phyloP scores from a whole-genome alignment of 345 rosid genomes.

The Gossypium mustelinum region DNA sequence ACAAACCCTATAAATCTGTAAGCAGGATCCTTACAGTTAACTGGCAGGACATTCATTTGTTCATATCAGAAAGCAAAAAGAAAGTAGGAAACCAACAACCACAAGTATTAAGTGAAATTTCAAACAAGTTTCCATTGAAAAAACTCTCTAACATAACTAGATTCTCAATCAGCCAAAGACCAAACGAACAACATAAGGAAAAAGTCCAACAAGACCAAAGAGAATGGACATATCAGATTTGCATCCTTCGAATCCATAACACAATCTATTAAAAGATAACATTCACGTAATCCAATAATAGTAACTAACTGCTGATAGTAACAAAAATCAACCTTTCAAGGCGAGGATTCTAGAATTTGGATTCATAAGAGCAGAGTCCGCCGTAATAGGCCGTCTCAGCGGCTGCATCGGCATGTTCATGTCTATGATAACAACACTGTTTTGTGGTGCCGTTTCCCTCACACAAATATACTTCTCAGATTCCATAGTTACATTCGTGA shows the following conservation, averaged over 20 bases:
- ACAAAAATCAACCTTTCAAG: constrained; percentile 51
- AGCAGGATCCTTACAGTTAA: background rate
- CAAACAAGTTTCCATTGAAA: background rate
- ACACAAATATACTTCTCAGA: constrained; percentile 97
- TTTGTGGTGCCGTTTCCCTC: constrained; percentile 95
- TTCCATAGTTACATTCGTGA: constrained; percentile 95
- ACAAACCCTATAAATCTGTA: background rate
- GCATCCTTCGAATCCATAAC: background rate
- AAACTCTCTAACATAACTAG: background rate
- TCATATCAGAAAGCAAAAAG: background rate
- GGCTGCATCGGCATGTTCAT: constrained; percentile 98
- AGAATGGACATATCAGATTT: too few species aligned
- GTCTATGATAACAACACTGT: constrained; percentile 88
- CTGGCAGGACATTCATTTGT: background rate
- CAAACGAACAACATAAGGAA: background rate
- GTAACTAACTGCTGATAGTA: background rate
- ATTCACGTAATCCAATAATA: background rate
- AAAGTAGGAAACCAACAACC: background rate
- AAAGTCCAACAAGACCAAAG: background rate
- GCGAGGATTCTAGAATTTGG: constrained; percentile 84
- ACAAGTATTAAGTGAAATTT: background rate
- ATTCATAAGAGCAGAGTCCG: constrained; percentile 93
- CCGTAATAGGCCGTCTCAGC: constrained; percentile 89
- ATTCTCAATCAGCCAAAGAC: background rate
- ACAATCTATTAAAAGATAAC: background rate